These are phyloP conservation scores for Colletotrichum somersetense DNA, from an alignment of 2,329 filamentous ascomycete species.

Conservation along the genomic window DNA sequence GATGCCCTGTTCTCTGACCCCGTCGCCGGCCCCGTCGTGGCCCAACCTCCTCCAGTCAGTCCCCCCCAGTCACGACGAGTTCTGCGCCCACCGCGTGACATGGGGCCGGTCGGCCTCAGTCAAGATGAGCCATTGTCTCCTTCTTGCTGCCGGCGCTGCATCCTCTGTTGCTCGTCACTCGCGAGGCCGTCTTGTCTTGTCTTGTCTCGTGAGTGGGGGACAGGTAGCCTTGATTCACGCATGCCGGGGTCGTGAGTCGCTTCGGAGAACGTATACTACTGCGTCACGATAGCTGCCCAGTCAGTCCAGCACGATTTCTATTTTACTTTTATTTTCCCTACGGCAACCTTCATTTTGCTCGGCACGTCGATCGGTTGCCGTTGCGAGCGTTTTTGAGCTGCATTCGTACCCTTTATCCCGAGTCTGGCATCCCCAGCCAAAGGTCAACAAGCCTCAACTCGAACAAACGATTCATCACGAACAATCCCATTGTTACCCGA, in stretches of 20 bases:
- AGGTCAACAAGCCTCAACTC: background rate
- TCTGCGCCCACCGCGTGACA: conserved; percentile 18
- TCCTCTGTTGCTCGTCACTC: background rate
- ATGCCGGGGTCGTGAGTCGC: conserved; percentile 3
- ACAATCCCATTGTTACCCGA: background rate
- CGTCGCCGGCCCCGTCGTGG: conserved; percentile 13
- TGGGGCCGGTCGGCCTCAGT: background rate
- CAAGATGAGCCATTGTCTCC: conserved; percentile 6
- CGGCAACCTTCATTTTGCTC: background rate
- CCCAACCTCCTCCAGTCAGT: conserved; percentile 23
- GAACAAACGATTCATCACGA: background rate
- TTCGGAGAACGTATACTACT: background rate
- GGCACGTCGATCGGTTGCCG: background rate
- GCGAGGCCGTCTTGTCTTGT: background rate
- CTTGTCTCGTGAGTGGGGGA: background rate
- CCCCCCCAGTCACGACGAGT: conserved; percentile 2
- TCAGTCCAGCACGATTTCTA: background rate
- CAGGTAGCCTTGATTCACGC: conserved; percentile 5
- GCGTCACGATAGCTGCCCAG: background rate
- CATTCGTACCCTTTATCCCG: background rate
- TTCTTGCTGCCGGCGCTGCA: background rate
- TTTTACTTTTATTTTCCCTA: background rate
- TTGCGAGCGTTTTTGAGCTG: background rate
- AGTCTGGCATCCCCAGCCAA: background rate
- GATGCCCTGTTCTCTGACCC: conserved; percentile 22